Evolutionary conservation across 169 alveolate species (phyloP).

Genomic region (Plasmodium cynomolgi): DNA sequence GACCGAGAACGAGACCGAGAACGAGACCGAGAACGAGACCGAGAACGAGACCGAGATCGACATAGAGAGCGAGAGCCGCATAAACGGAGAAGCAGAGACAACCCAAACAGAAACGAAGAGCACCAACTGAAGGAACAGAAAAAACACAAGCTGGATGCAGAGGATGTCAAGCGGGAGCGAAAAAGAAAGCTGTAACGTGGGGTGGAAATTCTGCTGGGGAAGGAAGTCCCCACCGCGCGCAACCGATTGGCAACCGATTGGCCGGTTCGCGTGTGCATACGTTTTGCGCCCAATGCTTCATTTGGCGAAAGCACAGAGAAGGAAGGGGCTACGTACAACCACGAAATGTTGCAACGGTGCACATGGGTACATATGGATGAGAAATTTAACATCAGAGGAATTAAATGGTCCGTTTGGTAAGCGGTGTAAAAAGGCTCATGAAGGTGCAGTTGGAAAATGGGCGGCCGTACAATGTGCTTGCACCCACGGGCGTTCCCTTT

Average conservation of each 20-base stretch:
- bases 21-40: neutral
- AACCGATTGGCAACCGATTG: neutral
- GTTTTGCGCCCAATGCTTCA: neutral
- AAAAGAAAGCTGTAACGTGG: neutral
- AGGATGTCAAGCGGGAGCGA: neutral
- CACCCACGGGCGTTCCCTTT: neutral
- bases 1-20: neutral
- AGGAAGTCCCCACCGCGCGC: neutral
- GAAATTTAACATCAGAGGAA: neutral
- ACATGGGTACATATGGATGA: neutral
- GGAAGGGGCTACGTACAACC: neutral
- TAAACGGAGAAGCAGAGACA: conserved; percentile 5
- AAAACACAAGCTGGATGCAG: conserved; percentile 25
- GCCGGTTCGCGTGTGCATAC: neutral
- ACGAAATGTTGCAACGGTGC: neutral
- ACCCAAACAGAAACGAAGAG: neutral
- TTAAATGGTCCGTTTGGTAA: neutral
- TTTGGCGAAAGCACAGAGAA: neutral
- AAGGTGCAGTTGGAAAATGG: neutral
- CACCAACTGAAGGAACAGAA: conserved; percentile 28
- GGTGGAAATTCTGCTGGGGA: neutral
- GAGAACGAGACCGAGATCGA: neutral
- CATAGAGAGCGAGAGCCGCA: neutral
- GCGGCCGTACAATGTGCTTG: neutral
- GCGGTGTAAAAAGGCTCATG: neutral